phyloP scores from a whole-genome alignment of 176 grass and related monocot genomes.

The Miscanthus lutarioriparius region DNA sequence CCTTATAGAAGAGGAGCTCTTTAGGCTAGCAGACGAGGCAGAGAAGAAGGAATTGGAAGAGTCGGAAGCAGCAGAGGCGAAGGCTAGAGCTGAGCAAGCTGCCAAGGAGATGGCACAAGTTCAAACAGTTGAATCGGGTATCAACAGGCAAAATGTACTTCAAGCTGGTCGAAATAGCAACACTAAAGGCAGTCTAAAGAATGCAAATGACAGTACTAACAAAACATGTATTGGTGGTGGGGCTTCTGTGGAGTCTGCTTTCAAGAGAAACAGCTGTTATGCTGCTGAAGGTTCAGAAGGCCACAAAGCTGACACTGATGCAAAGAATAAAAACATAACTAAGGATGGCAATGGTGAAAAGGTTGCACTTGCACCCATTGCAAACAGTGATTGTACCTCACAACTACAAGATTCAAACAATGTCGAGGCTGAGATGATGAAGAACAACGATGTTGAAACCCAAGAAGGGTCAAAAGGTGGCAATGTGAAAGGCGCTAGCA shows the following conservation, averaged over 20 bases:
- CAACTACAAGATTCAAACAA: conserved; percentile 4
- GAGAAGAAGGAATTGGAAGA: conserved; percentile 58
- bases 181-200: conserved; percentile 20
- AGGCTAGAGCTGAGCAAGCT: conserved; percentile 39
- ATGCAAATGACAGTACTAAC: background rate
- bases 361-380: background rate
- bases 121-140: conserved; percentile 23
- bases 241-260: conserved; percentile 2
- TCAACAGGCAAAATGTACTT: conserved; percentile 15
- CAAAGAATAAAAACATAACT: background rate
- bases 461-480: conserved; percentile 25
- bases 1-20: conserved; percentile 61
- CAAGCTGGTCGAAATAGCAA: conserved; percentile 8
- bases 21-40: conserved; percentile 52
- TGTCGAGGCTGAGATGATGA: conserved; percentile 12
- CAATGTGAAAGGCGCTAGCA: background rate
- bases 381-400: background rate
- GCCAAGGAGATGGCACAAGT: conserved; percentile 2
- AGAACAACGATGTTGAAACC: background rate
- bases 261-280: background rate
- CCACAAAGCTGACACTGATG: background rate
- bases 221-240: background rate
- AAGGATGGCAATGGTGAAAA: conserved; percentile 14
- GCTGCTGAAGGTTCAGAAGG: conserved; percentile 18
- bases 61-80: conserved; percentile 37